Evolutionary conservation across 2,329 filamentous ascomycete genomes (phyloP).

Genomic region (Fusarium hostae): DNA sequence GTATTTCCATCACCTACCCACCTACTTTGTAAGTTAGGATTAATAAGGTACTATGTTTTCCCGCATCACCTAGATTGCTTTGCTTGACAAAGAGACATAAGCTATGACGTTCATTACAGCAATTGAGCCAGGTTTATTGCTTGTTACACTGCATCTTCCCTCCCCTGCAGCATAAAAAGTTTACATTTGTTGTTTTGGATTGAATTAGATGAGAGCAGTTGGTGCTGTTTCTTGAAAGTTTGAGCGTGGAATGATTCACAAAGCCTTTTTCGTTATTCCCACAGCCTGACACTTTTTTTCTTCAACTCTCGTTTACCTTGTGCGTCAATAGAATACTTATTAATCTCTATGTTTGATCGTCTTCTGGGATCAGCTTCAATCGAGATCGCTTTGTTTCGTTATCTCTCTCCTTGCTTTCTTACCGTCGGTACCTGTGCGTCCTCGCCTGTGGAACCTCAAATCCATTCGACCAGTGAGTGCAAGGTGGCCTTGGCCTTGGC

Average conservation of each 20-base stretch:
- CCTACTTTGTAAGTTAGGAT: neutral
- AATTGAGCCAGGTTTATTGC: neutral
- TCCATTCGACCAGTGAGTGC: slow-evolving; percentile 12
- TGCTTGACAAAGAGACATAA: slow-evolving; percentile 6
- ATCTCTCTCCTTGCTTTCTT: slow-evolving; percentile 12
- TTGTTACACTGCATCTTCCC: neutral
- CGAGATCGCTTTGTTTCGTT: slow-evolving; percentile 17
- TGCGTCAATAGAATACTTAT: neutral
- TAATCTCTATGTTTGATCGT: slow-evolving; percentile 28
- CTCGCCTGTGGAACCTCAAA: slow-evolving; percentile 30
- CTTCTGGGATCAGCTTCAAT: slow-evolving; percentile 20
- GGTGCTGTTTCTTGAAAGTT: slow-evolving; percentile 6
- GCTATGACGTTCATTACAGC: slow-evolving; percentile 3
- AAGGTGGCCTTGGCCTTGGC: slow-evolving; percentile 35
- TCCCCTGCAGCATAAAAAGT: neutral
- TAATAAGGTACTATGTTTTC: neutral
- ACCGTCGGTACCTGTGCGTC: slow-evolving; percentile 8
- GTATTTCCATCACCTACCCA: neutral
- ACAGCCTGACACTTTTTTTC: neutral
- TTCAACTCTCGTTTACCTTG: neutral
- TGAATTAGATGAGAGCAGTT: neutral
- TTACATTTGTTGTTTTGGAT: neutral
- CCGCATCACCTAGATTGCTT: neutral
- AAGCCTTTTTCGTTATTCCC: slow-evolving; percentile 4
- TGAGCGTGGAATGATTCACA: slow-evolving; percentile 21